Evolutionary conservation across 1,284 basidiomycete genomes (phyloP), one percentile per base, ranked within the genome.

Genomic region (Trichosporon inkin): DNA sequence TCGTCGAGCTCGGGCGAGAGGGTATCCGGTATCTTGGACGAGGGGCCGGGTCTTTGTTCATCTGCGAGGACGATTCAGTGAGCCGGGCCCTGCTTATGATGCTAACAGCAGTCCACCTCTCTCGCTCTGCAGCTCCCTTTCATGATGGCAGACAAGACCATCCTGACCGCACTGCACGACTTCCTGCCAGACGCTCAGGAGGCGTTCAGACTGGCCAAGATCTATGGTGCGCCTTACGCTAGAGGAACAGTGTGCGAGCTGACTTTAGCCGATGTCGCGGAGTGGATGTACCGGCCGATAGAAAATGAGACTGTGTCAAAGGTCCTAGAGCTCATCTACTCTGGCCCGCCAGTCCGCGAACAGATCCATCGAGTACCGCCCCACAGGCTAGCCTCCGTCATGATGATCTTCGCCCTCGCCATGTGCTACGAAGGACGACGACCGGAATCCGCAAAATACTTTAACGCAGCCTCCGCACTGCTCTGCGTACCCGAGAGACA

Each of bases 261-360:
- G 32, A 41, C 24, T 14, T 22, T 32, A 67, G 65, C 56, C 22
- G 60, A 62, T 7, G 55, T 62, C 16, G 65, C 63, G 19, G 63
- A 63, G 37, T 68, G 67, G 67, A 68, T 68, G 67, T 68, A 67
- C 47, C 63, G 57, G 3, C 66, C 67, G 3, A 49, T 56, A 13
- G 62, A 64, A 13, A 47, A 47, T 3, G 32, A 47, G 6, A 55
- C 61, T 2, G 47, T 62, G 13, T 55, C 54, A 1, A 32, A 54
- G 2, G 60, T 62, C 6, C 54, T 67, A 2, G 49, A 58, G 24
- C 37, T 35, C 3, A 53, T 67, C 40, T 67, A 68, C 62, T 22
- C 38, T 7, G 41, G 56, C 14, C 44, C 52, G 6, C 56, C 61
- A 16, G 49, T 64, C 10, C 56, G 39, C 13, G 60, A 64, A 10